A percentile compares a stretch with the other conserved stretches of the same genome.
Evolutionary conservation across 2,329 filamentous ascomycete species (phyloP).

Genomic region (Nannizzia gypsea): DNA sequence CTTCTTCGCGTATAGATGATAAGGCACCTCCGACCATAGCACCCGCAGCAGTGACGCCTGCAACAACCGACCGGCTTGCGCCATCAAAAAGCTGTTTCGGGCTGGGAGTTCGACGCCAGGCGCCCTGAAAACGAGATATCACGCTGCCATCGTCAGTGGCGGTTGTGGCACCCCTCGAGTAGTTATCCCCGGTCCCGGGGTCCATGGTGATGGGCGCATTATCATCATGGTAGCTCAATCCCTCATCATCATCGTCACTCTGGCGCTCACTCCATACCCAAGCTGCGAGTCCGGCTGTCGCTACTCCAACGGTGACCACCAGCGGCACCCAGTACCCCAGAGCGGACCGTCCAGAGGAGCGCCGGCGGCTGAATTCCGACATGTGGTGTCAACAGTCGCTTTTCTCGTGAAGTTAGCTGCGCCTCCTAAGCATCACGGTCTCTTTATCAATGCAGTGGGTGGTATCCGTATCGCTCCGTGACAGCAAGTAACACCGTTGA

Average conservation of each 20-base stretch:
- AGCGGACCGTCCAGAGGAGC: constrained; percentile 29
- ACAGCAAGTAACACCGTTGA: too few relatives aligned
- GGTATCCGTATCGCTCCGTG: too few relatives aligned
- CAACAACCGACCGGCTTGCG: constrained; percentile 67
- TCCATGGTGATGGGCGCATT: constrained; percentile 19
- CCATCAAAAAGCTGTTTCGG: constrained; percentile 80
- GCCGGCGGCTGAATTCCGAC: constrained; percentile 29
- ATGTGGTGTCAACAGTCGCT: constrained; percentile 17
- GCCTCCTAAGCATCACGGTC: not conserved
- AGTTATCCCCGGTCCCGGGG: constrained; percentile 16
- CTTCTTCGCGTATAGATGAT: constrained; percentile 72
- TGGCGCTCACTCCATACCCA: constrained; percentile 90
- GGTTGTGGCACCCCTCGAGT: constrained; percentile 22
- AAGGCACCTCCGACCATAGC: constrained; percentile 72
- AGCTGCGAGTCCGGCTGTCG: constrained; percentile 71
- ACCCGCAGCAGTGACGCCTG: constrained; percentile 71
- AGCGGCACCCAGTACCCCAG: constrained; percentile 77
- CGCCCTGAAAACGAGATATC: constrained; percentile 67
- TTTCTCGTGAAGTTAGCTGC: not conserved
- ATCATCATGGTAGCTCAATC: constrained; percentile 35
- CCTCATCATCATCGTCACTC: constrained; percentile 58
- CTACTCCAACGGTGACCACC: constrained; percentile 72
- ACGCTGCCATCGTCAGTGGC: constrained; percentile 45
- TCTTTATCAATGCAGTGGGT: too few relatives aligned
- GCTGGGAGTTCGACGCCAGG: constrained; percentile 68